These are phyloP conservation scores for Hypomyces rosellus DNA, from an alignment of 2,329 filamentous ascomycete species.

Conservation along the genomic window DNA sequence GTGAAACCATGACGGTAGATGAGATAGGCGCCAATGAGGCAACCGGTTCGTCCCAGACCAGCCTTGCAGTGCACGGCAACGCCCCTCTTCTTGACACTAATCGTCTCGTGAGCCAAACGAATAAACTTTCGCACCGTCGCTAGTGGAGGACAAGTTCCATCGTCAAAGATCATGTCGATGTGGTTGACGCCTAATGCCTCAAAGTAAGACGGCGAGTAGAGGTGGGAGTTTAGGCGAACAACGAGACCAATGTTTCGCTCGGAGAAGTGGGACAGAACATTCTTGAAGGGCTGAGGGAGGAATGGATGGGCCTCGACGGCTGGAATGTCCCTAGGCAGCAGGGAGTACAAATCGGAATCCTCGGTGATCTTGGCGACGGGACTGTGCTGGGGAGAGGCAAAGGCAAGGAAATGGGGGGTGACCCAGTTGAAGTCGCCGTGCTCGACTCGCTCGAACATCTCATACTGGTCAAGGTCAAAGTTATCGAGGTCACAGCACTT, in stretches of 20 bases:
- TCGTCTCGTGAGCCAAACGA: conserved; percentile 88
- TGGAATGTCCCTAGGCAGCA: conserved; percentile 68
- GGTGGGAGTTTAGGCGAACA: conserved; percentile 87
- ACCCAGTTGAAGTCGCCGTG: conserved; percentile 99
- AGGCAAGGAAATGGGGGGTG: conserved; percentile 88
- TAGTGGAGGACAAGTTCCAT: conserved; percentile 89
- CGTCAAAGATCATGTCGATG: conserved; percentile 98
- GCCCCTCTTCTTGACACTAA: conserved; percentile 80
- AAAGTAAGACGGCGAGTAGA: conserved; percentile 97
- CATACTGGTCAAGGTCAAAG: conserved; percentile 96
- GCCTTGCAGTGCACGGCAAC: conserved; percentile 99
- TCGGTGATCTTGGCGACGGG: conserved; percentile 67
- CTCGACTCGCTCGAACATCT: conserved; percentile 90
- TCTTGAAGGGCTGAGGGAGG: conserved; percentile 86
- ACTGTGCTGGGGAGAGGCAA: conserved; percentile 85
- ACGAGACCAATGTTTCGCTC: conserved; percentile 87
- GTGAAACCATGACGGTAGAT: conserved; percentile 98
- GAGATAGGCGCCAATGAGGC: conserved; percentile 92
- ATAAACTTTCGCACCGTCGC: conserved; percentile 92
- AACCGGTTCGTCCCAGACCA: conserved; percentile 89
- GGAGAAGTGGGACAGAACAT: conserved; percentile 83
- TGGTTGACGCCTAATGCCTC: conserved; percentile 92
- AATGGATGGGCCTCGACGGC: conserved; percentile 64
- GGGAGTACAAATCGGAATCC: conserved; percentile 65
- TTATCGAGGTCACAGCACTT: conserved; percentile 84